Evolutionary conservation across 768 basidiomycete species (phyloP).

Genomic region (Coprinopsis marcescibilis): DNA sequence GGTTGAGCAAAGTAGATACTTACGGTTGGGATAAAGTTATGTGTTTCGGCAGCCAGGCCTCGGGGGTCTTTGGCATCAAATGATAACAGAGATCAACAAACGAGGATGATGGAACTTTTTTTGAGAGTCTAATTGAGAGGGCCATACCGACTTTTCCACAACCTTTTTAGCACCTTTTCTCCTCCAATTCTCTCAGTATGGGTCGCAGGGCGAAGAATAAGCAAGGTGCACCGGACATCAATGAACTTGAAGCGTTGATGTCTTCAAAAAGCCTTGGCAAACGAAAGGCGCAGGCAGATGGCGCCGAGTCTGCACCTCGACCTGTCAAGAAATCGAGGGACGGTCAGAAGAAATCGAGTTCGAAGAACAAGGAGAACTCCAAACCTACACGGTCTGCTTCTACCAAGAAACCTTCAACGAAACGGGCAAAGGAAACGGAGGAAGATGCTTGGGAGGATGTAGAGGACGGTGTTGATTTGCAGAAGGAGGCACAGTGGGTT

Average conservation of each 20-base stretch:
- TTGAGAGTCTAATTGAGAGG: neutral
- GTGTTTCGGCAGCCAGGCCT: no score
- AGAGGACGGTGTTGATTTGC: constrained; percentile 41
- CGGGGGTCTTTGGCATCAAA: neutral
- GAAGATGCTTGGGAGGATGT: constrained; percentile 63
- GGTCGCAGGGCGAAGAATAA: constrained; percentile 84
- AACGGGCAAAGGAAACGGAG: constrained; percentile 18
- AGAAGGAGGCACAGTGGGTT: constrained; percentile 36
- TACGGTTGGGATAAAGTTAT: no score
- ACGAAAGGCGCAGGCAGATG: constrained; percentile 53
- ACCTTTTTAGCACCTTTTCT: constrained; percentile 1
- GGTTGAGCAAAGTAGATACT: constrained; percentile 40
- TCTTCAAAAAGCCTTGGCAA: constrained; percentile 63
- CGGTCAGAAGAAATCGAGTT: constrained; percentile 30
- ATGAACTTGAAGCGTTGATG: constrained; percentile 35
- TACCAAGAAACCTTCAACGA: constrained; percentile 11
- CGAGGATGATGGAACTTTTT: neutral
- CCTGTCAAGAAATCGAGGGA: constrained; percentile 47
- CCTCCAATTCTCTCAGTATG: constrained; percentile 37
- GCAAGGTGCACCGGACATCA: constrained; percentile 63
- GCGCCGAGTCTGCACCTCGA: constrained; percentile 29
- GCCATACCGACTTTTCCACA: neutral
- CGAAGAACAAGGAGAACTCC: constrained; percentile 13
- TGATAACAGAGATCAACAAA: neutral
- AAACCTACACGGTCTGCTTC: constrained; percentile 3